A percentile compares a stretch with the other conserved stretches of the same genome.
These are phyloP conservation scores for Rhodotorula diobovata DNA, from an alignment of 768 basidiomycete genomes.

Conservation along the genomic window DNA sequence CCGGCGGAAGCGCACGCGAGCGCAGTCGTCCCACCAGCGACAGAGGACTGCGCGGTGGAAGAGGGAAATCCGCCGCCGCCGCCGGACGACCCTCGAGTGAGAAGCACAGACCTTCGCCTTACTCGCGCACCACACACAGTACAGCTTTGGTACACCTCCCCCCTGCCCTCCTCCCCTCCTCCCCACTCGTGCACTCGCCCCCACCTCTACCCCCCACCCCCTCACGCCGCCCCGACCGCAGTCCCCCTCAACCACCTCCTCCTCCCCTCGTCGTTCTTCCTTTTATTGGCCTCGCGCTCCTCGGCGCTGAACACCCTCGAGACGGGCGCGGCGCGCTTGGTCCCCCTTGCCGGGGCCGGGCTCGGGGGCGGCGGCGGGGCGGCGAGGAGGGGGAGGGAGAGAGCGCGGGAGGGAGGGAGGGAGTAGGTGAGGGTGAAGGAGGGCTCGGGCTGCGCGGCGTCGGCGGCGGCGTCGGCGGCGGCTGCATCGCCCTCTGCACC, in stretches of 20 bases:
- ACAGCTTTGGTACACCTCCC: too few relatives aligned
- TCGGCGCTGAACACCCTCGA: conserved; percentile 8
- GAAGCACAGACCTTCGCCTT: too few relatives aligned
- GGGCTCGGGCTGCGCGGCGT: background rate
- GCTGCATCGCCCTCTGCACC: background rate
- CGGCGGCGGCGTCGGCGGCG: background rate
- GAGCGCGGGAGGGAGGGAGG: background rate
- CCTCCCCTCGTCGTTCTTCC: conserved; percentile 19
- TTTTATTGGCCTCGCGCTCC: conserved; percentile 7
- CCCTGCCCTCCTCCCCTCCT: too few relatives aligned
- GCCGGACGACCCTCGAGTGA: too few relatives aligned
- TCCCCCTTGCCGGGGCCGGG: background rate
- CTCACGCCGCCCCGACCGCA: conserved; percentile 21
- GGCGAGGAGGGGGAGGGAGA: background rate
- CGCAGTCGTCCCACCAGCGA: too few relatives aligned
- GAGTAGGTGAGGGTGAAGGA: background rate
- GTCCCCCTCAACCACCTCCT: too few relatives aligned
- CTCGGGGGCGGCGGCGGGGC: background rate
- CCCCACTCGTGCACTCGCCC: too few relatives aligned
- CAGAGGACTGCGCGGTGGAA: too few relatives aligned
- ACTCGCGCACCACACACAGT: too few relatives aligned
- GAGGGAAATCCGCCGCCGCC: too few relatives aligned
- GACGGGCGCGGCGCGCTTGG: conserved; percentile 6
- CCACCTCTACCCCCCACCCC: too few relatives aligned
- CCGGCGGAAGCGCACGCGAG: too few relatives aligned